Conservation (phyloP, 2,329 filamentous ascomycete species). For the Exophiala spinifera region DNA sequence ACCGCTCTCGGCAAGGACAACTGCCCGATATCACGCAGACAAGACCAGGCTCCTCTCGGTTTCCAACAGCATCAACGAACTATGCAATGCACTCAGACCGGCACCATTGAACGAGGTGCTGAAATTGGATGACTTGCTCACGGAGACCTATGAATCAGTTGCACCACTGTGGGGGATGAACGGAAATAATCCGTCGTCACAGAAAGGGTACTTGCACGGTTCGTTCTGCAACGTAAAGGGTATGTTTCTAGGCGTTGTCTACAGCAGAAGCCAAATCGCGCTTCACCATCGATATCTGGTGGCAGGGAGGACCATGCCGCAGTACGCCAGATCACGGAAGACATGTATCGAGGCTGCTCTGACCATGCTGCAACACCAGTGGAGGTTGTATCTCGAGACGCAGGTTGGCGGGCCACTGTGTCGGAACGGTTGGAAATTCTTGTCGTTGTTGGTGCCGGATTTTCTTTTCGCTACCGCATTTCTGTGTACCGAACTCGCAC, state of each 20-base stretch:
- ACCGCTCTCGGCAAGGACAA: slow-evolving; percentile 47
- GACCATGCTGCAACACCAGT: slow-evolving; percentile 44
- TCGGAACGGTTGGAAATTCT: slow-evolving; percentile 44
- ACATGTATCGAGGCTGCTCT: slow-evolving; percentile 47
- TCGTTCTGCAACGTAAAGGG: slow-evolving; percentile 27
- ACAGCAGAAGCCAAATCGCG: slow-evolving; percentile 35
- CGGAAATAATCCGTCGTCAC: slow-evolving; percentile 12
- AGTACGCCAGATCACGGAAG: slow-evolving; percentile 41
- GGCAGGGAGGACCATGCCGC: slow-evolving; percentile 35
- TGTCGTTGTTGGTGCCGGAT: slow-evolving; percentile 44
- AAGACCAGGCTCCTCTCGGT: slow-evolving; percentile 31
- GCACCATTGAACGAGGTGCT: slow-evolving; percentile 24
- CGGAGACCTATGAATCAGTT: slow-evolving; percentile 20
- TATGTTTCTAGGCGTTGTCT: slow-evolving; percentile 34
- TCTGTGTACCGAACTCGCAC: slow-evolving; percentile 44
- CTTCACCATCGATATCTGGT: slow-evolving; percentile 39
- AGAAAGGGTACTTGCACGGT: neutral
- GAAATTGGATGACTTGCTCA: slow-evolving; percentile 27
- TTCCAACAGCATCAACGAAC: slow-evolving; percentile 29
- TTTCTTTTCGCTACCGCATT: slow-evolving; percentile 50
- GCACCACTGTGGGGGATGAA: slow-evolving; percentile 21
- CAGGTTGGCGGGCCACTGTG: slow-evolving; percentile 41
- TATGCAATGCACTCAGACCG: slow-evolving; percentile 15
- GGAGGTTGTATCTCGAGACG: slow-evolving; percentile 41
- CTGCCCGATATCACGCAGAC: slow-evolving; percentile 32